Conservation (phyloP, 371 early-diverging fungal species). For the Mycotypha africana region DNA sequence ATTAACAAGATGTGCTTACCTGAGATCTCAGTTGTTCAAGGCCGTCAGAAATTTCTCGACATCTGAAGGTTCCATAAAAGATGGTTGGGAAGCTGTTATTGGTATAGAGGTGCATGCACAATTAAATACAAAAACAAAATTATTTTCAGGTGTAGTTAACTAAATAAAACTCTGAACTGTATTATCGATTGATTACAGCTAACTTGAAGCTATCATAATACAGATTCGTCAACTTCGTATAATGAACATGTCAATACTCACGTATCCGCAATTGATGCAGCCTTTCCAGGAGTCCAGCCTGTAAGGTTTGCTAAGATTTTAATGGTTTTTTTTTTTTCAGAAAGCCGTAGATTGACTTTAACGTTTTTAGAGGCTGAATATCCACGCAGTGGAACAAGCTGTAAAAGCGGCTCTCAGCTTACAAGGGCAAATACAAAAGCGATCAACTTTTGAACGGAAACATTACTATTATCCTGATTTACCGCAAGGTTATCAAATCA, state of each 20-base stretch:
- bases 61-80: constrained; percentile 10
- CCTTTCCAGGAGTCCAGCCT: constrained; percentile 76
- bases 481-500: constrained; percentile 92
- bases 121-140: constrained; percentile 67
- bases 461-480: constrained; percentile 94
- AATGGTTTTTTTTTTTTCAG: background rate
- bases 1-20: too few relatives aligned
- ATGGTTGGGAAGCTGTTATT: constrained; percentile 71
- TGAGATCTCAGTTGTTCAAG: too few relatives aligned
- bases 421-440: constrained; percentile 54
- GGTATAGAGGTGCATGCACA: constrained; percentile 93
- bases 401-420: constrained; percentile 72
- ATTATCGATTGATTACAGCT: too few relatives aligned
- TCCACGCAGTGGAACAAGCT: constrained; percentile 66
- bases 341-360: background rate
- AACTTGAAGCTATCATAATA: constrained; percentile 2
- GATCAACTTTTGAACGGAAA: constrained; percentile 84
- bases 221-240: constrained; percentile 48
- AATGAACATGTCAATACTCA: constrained; percentile 67
- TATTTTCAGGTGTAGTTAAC: constrained; percentile 84
- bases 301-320: constrained; percentile 12
- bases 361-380: constrained; percentile 55
- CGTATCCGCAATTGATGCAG: constrained; percentile 73
- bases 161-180: too few relatives aligned
- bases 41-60: too few relatives aligned